A percentile compares a stretch with the other conserved stretches of the same genome.
Conservation (phyloP, 257 asterid species). For the Ophiorrhiza pumila region DNA sequence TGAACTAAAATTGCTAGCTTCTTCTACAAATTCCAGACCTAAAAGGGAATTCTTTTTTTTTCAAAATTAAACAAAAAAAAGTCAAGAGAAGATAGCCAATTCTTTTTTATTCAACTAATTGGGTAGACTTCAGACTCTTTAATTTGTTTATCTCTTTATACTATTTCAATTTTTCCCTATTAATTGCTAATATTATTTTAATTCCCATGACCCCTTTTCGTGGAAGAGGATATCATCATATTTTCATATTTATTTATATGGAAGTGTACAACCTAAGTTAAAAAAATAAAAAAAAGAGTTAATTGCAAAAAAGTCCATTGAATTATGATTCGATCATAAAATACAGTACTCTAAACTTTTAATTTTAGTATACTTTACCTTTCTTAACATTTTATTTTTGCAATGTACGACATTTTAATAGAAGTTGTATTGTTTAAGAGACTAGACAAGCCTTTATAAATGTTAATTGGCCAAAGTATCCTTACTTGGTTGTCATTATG, state of each 20-base stretch:
- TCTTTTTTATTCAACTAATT: constrained; percentile 38
- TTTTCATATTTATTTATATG: background rate
- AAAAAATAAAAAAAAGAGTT: background rate
- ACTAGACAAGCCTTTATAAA: too few species aligned
- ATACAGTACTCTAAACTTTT: too few species aligned
- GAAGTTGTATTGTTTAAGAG: too few species aligned
- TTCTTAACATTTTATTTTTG: too few species aligned
- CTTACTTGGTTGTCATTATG: too few species aligned
- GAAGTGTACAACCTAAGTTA: background rate
- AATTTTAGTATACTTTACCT: too few species aligned
- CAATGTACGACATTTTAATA: too few species aligned
- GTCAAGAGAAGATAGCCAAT: constrained; percentile 38
- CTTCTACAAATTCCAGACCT: constrained; percentile 17
- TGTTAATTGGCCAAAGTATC: too few species aligned
- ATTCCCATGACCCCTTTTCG: background rate
- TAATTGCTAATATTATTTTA: background rate
- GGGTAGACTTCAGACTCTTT: constrained; percentile 23
- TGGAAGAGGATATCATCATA: background rate
- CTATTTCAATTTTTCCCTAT: background rate
- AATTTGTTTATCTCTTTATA: background rate
- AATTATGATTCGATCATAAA: too few species aligned
- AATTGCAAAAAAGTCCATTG: too few species aligned
- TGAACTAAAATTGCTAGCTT: too few species aligned
- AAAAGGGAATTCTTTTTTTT: too few species aligned
- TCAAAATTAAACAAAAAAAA: background rate